These are phyloP conservation scores for Alectoria sarmentosa DNA, from an alignment of 495 filamentous ascomycete genomes.

Conservation along the genomic window DNA sequence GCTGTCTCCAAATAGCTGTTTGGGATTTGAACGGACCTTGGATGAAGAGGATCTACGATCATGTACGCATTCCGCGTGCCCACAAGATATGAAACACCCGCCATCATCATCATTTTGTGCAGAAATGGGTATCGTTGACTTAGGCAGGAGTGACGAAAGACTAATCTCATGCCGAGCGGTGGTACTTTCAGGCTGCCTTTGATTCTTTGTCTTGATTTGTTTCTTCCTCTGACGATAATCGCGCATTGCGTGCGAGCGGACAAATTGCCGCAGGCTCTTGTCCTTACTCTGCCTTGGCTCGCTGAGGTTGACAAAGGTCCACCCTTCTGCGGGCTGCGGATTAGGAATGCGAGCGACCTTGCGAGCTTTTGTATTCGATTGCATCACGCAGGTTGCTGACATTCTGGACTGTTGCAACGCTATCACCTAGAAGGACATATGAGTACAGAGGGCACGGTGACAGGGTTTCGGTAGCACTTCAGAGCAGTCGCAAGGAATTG, in stretches of 20 bases:
- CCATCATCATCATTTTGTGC: background rate
- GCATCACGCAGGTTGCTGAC: background rate
- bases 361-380: background rate
- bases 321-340: background rate
- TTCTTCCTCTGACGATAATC: constrained; percentile 7
- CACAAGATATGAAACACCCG: background rate
- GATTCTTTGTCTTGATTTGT: background rate
- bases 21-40: background rate
- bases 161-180: background rate
- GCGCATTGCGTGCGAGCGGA: constrained; percentile 5
- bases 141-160: background rate
- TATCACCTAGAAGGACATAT: background rate
- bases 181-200: background rate
- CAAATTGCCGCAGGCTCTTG: background rate
- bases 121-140: background rate
- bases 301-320: constrained; percentile 6
- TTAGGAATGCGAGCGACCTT: background rate
- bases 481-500: no score
- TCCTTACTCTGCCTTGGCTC: constrained; percentile 4
- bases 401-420: background rate
- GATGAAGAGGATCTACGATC: background rate
- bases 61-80: background rate
- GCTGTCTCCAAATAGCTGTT: background rate
- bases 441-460: background rate
- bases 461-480: background rate